A percentile compares a stretch with the other conserved stretches of the same genome.
Evolutionary conservation across 1,284 basidiomycete species (phyloP).

Genomic region (Albatrellus sp.): DNA sequence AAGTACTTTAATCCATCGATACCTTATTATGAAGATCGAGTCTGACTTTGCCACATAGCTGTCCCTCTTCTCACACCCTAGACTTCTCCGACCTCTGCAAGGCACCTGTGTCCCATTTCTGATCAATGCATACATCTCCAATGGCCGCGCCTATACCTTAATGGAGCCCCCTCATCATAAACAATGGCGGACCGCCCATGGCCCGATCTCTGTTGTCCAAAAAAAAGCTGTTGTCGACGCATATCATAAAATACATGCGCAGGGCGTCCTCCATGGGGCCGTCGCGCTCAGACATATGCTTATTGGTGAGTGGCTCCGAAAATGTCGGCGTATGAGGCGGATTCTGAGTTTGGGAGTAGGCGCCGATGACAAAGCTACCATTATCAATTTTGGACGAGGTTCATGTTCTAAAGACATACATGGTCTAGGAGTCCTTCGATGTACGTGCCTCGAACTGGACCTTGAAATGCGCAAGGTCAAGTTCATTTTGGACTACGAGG

Average conservation of each 20-base stretch:
- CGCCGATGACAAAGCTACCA: slow-evolving; percentile 38
- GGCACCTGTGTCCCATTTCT: slow-evolving; percentile 39
- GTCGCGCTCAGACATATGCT: slow-evolving; percentile 42
- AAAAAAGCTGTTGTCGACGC: slow-evolving; percentile 37
- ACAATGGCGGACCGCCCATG: slow-evolving; percentile 45
- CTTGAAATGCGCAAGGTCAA: slow-evolving; percentile 44
- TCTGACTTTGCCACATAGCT: no score
- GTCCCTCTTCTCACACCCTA: no score
- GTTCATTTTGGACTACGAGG: slow-evolving; percentile 32
- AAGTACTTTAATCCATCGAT: no score
- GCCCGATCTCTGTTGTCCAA: slow-evolving; percentile 35
- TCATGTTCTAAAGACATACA: slow-evolving; percentile 22
- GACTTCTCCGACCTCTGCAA: slow-evolving; percentile 32
- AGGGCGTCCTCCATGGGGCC: slow-evolving; percentile 38
- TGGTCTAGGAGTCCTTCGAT: slow-evolving; percentile 23
- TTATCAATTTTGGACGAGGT: slow-evolving; percentile 35
- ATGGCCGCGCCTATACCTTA: slow-evolving; percentile 28
- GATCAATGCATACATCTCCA: slow-evolving; percentile 33
- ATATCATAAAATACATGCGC: slow-evolving; percentile 33
- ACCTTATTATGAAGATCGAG: no score
- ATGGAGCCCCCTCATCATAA: slow-evolving; percentile 40
- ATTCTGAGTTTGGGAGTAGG: slow-evolving; percentile 7
- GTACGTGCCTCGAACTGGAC: slow-evolving; percentile 28
- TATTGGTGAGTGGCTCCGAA: slow-evolving; percentile 19
- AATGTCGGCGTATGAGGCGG: no score